phyloP scores from a whole-genome alignment of 306 rosid species.

The Arachis hypogaea region DNA sequence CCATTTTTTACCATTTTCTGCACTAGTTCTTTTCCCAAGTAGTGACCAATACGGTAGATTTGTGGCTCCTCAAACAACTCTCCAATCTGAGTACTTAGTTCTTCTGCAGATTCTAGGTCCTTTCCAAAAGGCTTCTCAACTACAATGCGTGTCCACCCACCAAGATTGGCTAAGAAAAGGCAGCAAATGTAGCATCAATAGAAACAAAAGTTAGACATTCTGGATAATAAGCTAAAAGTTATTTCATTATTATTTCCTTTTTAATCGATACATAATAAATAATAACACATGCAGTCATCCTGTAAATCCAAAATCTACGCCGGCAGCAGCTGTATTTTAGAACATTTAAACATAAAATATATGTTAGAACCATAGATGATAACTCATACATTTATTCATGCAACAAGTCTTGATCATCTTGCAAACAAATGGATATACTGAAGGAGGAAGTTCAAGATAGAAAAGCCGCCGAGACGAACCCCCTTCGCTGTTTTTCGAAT shows the following conservation, averaged over 20 bases:
- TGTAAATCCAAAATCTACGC: slow-evolving; percentile 19
- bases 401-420: slow-evolving; percentile 73
- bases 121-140: slow-evolving; percentile 94
- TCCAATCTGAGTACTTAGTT: slow-evolving; percentile 76
- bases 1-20: slow-evolving; percentile 72
- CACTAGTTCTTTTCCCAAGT: slow-evolving; percentile 88
- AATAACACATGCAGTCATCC: background rate
- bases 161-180: slow-evolving; percentile 64
- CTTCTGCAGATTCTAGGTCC: slow-evolving; percentile 79
- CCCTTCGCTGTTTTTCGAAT: slow-evolving; percentile 49
- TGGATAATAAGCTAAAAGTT: too few species aligned
- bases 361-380: slow-evolving; percentile 5
- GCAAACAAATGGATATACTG: slow-evolving; percentile 88
- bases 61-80: slow-evolving; percentile 77
- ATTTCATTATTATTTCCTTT: background rate
- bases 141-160: slow-evolving; percentile 91
- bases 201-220: background rate
- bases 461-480: slow-evolving; percentile 83
- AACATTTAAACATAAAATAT: slow-evolving; percentile 13
- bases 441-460: slow-evolving; percentile 93
- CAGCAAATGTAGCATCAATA: slow-evolving; percentile 36
- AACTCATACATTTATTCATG: slow-evolving; percentile 71
- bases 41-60: slow-evolving; percentile 88
- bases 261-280: background rate
- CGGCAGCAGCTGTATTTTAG: background rate